Base-by-base conservation (phyloP, 805 yeast species). In the Brettanomyces bruxellensis region DNA sequence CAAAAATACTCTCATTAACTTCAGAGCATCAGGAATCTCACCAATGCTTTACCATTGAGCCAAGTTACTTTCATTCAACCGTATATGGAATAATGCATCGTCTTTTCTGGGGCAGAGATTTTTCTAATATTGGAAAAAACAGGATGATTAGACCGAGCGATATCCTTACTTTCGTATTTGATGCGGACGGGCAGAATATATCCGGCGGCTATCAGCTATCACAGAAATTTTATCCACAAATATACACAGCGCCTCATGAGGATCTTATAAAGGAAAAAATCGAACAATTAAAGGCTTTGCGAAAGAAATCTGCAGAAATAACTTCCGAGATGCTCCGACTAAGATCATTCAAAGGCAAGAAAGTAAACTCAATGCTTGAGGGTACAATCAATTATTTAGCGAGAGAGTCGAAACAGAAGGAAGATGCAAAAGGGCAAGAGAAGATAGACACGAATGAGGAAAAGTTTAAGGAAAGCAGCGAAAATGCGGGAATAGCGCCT, bases 221-320 rank as follows among this genome's bases (percentile, higher is more conserved):
- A 2, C 64, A 62, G 23, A 45, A 45, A 18, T 61, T 69, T 40
- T 70, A 69, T 45, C 74, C 75, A 0, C 72, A 71, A 45, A 55
- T 71, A 2, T 71, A 64, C 48, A 55, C 70, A 0, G 44, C 54
- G 12, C 62, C 64, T 14, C 59, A 59, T 41, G 49, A 56, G 14
- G 44, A 53, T 23, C 35, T 59, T 7, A 49, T 62, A 9, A 47
- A 49, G 4, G 53, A 52, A 8, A 56, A 55, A 1, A 46, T 53
- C 14, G 51, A 51, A 3, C 44, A 51, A 34, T 46, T 46, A 39
- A 46, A 43, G 42, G 54, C 49, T 39, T 41, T 48, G 25, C 47
- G 40, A 39, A 35, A 41, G 43, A 32, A 4, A 40, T 30, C 37
- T 7, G 12, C 23, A 40, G 25, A 37, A 39, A 37, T 28, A 34